These are phyloP conservation scores for Emmonsiellopsis sp. DNA, from an alignment of 2,329 filamentous ascomycete genomes.

Conservation along the genomic window DNA sequence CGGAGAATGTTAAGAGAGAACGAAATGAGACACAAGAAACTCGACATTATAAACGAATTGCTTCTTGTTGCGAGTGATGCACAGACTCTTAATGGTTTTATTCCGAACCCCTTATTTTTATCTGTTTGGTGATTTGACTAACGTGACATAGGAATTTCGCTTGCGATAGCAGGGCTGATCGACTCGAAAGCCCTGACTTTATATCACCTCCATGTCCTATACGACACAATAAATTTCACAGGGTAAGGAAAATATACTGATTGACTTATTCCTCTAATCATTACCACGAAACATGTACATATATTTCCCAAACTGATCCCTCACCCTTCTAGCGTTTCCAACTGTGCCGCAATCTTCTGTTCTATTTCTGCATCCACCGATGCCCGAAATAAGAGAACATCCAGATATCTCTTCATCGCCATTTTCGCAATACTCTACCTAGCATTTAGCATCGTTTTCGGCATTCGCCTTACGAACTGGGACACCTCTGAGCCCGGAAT, in stretches of 20 bases:
- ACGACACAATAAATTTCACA: neutral
- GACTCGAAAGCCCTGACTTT: neutral
- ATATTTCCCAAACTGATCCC: too few species aligned
- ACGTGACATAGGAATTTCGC: neutral
- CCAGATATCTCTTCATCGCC: neutral
- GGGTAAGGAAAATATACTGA: neutral
- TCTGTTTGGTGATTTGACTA: too few species aligned
- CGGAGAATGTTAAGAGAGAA: too few species aligned
- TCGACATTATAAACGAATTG: neutral
- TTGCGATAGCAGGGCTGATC: neutral
- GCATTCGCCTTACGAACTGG: neutral
- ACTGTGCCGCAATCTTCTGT: neutral
- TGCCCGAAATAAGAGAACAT: neutral
- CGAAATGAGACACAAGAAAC: neutral
- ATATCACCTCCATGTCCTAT: neutral
- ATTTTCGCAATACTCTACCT: neutral
- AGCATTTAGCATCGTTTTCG: neutral
- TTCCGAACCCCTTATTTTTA: too few species aligned
- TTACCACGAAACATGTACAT: too few species aligned
- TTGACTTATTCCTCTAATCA: too few species aligned
- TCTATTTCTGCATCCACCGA: neutral
- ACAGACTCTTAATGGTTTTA: neutral
- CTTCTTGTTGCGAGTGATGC: neutral
- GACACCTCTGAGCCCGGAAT: neutral
- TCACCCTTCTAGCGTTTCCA: neutral